A percentile compares a stretch with the other conserved stretches of the same genome.
These are phyloP conservation scores for Xylaria flabelliformis DNA, from an alignment of 495 filamentous ascomycete genomes.

Conservation along the genomic window DNA sequence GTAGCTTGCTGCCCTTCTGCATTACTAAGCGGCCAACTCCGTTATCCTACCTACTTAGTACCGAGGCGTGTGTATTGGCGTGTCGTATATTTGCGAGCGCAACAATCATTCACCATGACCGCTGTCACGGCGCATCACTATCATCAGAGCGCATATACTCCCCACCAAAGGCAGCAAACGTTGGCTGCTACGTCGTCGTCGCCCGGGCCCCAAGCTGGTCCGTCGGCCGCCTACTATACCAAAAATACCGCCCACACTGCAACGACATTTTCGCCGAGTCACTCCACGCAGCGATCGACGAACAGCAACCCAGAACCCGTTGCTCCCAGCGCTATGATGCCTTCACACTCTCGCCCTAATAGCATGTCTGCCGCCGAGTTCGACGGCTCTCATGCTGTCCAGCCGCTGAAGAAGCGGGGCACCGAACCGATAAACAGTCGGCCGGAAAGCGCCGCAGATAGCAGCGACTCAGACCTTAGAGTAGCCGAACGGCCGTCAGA, in stretches of 20 bases:
- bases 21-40: background rate
- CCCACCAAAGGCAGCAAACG: background rate
- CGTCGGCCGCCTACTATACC: slow-evolving; percentile 13
- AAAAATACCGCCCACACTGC: slow-evolving; percentile 14
- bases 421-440: slow-evolving; percentile 31
- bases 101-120: slow-evolving; percentile 22
- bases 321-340: slow-evolving; percentile 31
- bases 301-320: slow-evolving; percentile 22
- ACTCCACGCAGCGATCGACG: slow-evolving; percentile 9
- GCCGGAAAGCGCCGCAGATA: slow-evolving; percentile 35
- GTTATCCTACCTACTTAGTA: background rate
- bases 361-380: slow-evolving; percentile 28
- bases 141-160: slow-evolving; percentile 10
- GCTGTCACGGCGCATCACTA: slow-evolving; percentile 25
- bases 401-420: slow-evolving; percentile 13
- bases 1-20: slow-evolving; percentile 18
- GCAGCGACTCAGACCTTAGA: slow-evolving; percentile 38
- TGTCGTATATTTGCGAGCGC: background rate
- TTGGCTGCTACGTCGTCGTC: background rate
- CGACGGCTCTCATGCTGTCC: background rate
- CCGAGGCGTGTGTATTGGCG: background rate
- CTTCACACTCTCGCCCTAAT: slow-evolving; percentile 32
- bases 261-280: slow-evolving; percentile 5
- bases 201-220: background rate
- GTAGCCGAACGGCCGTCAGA: slow-evolving; percentile 44